phyloP scores from a whole-genome alignment of 108 stramenopile species.

The Ochromonas danica region DNA sequence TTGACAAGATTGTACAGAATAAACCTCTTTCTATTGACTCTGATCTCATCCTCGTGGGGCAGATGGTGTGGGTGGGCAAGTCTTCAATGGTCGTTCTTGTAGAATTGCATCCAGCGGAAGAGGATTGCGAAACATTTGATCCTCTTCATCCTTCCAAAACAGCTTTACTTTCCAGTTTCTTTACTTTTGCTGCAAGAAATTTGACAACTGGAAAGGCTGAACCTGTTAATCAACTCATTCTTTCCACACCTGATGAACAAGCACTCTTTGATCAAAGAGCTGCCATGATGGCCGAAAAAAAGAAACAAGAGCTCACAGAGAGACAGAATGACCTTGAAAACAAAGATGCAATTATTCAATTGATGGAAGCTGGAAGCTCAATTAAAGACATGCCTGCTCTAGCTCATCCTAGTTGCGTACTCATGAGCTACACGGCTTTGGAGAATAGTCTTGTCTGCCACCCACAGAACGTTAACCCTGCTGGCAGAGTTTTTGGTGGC shows the following conservation, averaged over 20 bases:
- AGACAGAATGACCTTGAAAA: no score
- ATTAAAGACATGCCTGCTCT: conserved; percentile 22
- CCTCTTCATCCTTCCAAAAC: not conserved
- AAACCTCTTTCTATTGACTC: not conserved
- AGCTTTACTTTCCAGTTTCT: not conserved
- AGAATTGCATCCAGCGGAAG: not conserved
- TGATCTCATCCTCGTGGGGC: not conserved
- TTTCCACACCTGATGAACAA: not conserved
- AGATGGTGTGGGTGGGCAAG: not conserved
- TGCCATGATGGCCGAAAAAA: not conserved
- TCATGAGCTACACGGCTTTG: conserved; percentile 1
- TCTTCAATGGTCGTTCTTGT: not conserved
- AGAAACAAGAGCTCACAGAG: not conserved
- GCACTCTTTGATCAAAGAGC: not conserved
- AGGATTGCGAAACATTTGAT: not conserved
- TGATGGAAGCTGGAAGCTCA: conserved; percentile 1
- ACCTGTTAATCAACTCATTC: not conserved
- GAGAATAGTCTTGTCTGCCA: conserved; percentile 22
- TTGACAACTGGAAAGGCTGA: not conserved
- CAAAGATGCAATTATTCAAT: not conserved
- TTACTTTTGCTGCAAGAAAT: not conserved
- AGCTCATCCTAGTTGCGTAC: conserved; percentile 1
- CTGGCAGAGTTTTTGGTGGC: conserved; percentile 23
- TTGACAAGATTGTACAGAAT: conserved; percentile 19
- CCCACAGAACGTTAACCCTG: conserved; percentile 11